These are phyloP conservation scores for Venturia effusa DNA, from an alignment of 2,329 filamentous ascomycete species.

Conservation along the genomic window DNA sequence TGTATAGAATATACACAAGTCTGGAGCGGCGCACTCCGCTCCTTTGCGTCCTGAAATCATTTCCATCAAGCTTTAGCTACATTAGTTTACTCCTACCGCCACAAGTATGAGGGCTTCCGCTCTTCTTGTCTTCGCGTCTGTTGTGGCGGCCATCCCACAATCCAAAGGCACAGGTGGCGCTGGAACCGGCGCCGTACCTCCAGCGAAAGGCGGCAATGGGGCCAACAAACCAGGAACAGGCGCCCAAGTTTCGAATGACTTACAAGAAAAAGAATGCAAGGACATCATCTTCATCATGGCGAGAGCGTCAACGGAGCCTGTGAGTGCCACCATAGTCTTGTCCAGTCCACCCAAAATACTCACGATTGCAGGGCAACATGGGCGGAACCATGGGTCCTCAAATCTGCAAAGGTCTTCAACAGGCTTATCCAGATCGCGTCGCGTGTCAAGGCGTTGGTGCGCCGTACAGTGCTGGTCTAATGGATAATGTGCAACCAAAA, in stretches of 20 bases:
- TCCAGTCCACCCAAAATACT: not conserved
- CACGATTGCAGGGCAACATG: slow-evolving; percentile 7
- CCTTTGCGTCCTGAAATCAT: not conserved
- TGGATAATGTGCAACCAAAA: slow-evolving; percentile 27
- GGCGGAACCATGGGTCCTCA: slow-evolving; percentile 12
- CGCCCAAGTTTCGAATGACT: slow-evolving; percentile 23
- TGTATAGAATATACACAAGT: not conserved
- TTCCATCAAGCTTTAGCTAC: not conserved
- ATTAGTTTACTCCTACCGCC: not conserved
- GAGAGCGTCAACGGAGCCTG: slow-evolving; percentile 29
- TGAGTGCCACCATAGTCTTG: slow-evolving; percentile 26
- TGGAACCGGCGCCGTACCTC: not conserved
- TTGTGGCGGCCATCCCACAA: not conserved
- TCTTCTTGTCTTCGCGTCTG: not conserved
- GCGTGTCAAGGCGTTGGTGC: slow-evolving; percentile 34
- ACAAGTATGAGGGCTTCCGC: not conserved
- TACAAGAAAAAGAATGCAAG: slow-evolving; percentile 25
- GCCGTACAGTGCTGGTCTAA: slow-evolving; percentile 29
- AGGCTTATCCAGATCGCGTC: slow-evolving; percentile 13
- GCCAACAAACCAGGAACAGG: slow-evolving; percentile 1
- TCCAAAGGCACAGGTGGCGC: not conserved
- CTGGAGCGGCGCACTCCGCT: not conserved
- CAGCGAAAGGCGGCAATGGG: not conserved
- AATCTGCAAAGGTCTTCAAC: slow-evolving; percentile 6
- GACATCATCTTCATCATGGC: slow-evolving; percentile 31